Evolutionary conservation across 148 eudicot species (phyloP).

Genomic region (Silene uniflora): DNA sequence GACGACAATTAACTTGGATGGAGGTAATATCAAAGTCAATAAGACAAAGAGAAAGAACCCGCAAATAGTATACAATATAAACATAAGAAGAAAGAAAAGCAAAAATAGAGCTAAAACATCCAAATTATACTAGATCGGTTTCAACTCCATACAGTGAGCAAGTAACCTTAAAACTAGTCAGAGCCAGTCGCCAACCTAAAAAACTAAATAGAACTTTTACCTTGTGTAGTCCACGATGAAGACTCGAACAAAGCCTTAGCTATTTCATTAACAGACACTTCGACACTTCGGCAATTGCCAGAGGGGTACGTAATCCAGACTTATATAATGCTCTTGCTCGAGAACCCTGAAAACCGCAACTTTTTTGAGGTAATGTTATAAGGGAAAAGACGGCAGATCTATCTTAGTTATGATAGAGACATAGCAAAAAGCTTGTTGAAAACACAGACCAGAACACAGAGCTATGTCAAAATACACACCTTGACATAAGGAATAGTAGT

Average conservation of each 20-base stretch:
- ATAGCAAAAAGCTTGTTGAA: slow-evolving; percentile 9
- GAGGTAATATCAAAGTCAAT: background rate
- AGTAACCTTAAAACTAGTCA: background rate
- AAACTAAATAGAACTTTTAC: slow-evolving; percentile 29
- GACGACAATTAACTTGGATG: too few relatives aligned
- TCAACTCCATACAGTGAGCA: background rate
- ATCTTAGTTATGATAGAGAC: background rate
- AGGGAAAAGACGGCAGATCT: background rate
- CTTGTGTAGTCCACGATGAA: slow-evolving; percentile 81
- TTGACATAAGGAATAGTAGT: slow-evolving; percentile 86
- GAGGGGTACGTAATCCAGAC: slow-evolving; percentile 91
- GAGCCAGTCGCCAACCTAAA: background rate
- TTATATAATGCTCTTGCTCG: slow-evolving; percentile 94
- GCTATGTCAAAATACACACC: slow-evolving; percentile 37
- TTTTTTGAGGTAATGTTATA: background rate
- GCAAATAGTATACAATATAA: too few relatives aligned
- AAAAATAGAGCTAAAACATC: background rate
- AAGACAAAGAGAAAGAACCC: background rate
- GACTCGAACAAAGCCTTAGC: slow-evolving; percentile 90
- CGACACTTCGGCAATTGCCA: slow-evolving; percentile 93
- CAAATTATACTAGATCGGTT: background rate
- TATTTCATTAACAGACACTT: slow-evolving; percentile 72
- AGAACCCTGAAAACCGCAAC: slow-evolving; percentile 55
- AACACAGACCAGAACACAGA: too few relatives aligned
- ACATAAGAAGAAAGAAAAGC: background rate